Evolutionary conservation across 2,329 filamentous ascomycete genomes (phyloP), one percentile per base, ranked within the genome.

Genomic region (Cytospora chrysosperma): DNA sequence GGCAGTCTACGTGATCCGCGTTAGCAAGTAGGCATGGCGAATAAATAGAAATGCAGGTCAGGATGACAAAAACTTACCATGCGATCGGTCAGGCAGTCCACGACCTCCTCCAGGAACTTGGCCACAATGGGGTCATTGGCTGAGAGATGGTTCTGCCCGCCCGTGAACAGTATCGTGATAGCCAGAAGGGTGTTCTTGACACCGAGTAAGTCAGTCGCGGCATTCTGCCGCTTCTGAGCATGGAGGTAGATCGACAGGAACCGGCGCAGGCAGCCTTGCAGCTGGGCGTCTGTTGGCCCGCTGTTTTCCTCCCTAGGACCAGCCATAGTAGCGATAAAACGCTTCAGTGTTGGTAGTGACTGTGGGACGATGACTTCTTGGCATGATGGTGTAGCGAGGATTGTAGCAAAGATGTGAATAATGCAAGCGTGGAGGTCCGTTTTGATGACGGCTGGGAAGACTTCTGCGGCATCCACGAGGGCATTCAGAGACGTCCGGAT

Each of bases 371-470:
- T 92, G 43, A 92, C 84, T 28, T 91, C 86, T 76, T 99, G 96
- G 72, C 94, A 98, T 13, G 87, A 83, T 0, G 91, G 89, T 0
- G 93, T 97, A 17, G 91, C 90, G 15, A 99, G 84, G 63, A 97
- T 95, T 0, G 93, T 97, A 60, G 92, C 90, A 73, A 98, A 97
- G 61, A 98, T 97, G 78, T 99, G 93, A 56, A 99, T 85, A 69
- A 98, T 97, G 72, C 94, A 98, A 47, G 95, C 94, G 72, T 98
- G 93, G 8, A 99, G 83, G 74, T 99, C 95, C 12, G 93, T 94
- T 73, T 95, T 95, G 79, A 99, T 99, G 70, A 99, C 93, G 2
- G 91, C 88, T 0, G 96, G 96, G 77, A 99, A 99, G 19, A 98
- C 93, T 66, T 96, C 92, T 8, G 95, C 93, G 1, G 95, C 93